Evolutionary conservation across 495 filamentous ascomycete species (phyloP).

Genomic region (Podospora tetraspora): DNA sequence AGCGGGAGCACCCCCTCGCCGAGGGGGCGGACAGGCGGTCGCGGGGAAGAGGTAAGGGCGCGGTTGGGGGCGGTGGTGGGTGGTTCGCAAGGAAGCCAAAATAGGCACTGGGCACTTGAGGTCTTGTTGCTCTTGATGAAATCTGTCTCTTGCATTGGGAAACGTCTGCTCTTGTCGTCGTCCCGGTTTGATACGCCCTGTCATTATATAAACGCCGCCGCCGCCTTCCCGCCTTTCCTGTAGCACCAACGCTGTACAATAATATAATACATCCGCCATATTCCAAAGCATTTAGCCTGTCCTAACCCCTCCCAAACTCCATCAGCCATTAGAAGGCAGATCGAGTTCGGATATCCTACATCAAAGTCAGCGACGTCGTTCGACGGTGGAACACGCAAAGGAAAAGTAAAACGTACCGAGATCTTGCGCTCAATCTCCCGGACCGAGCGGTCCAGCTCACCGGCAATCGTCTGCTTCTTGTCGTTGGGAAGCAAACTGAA

Average conservation of each 20-base stretch:
- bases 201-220: not conserved
- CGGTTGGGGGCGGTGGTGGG: not conserved
- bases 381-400: not conserved
- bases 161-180: not conserved
- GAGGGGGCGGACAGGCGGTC: constrained; percentile 4
- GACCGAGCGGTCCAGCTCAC: constrained; percentile 82
- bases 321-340: constrained; percentile 64
- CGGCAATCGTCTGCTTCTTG: constrained; percentile 91
- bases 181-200: not conserved
- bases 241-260: constrained; percentile 5
- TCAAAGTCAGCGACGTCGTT: constrained; percentile 20
- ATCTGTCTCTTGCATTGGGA: not conserved
- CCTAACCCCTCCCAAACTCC: not conserved
- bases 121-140: not conserved
- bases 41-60: not conserved
- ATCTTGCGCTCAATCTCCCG: constrained; percentile 93
- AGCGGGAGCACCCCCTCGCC: constrained; percentile 57
- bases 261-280: constrained; percentile 10
- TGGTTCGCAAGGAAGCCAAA: not conserved
- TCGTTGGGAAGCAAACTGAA: constrained; percentile 76
- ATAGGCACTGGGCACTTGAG: not conserved
- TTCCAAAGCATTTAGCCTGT: constrained; percentile 1
- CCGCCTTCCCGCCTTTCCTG: not conserved
- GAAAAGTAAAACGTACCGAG: constrained; percentile 54
- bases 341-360: constrained; percentile 77